Conservation (phyloP, 2,329 filamentous ascomycete species). For the Daldinia sp. region DNA sequence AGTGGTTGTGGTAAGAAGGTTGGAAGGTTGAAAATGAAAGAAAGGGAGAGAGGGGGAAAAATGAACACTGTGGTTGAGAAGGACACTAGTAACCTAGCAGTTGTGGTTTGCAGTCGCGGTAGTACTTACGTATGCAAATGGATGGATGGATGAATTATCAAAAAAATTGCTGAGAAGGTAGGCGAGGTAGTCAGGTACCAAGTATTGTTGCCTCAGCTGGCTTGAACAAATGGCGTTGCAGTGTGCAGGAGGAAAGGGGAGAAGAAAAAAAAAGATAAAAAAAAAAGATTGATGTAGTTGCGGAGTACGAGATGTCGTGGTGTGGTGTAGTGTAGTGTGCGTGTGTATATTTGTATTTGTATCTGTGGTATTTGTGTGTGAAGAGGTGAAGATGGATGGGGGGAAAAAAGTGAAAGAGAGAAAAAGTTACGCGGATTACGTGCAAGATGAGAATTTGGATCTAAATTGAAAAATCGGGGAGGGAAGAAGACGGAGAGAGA, state of each 20-base stretch:
- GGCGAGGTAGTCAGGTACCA: conserved; percentile 6
- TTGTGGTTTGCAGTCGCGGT: conserved; percentile 18
- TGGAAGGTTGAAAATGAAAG: conserved; percentile 14
- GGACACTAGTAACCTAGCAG: conserved; percentile 22
- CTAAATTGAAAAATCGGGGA: conserved; percentile 31
- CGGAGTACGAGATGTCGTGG: not conserved
- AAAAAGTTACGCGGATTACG: conserved; percentile 16
- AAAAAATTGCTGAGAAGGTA: conserved; percentile 8
- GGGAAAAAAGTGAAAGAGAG: conserved; percentile 1
- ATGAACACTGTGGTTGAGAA: conserved; percentile 15
- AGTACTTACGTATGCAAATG: conserved; percentile 22
- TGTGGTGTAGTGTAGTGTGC: not conserved
- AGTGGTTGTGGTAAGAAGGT: conserved; percentile 13
- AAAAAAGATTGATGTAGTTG: conserved; percentile 1
- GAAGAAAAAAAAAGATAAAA: not conserved
- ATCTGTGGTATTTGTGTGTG: not conserved
- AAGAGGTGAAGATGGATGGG: conserved; percentile 11
- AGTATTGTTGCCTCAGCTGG: conserved; percentile 5
- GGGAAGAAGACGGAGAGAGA: conserved; percentile 15
- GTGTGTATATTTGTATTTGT: conserved; percentile 2
- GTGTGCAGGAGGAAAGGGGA: not conserved
- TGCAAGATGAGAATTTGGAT: conserved; percentile 17
- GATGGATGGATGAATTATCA: conserved; percentile 14
- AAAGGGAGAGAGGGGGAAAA: conserved; percentile 17
- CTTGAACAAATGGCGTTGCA: conserved; percentile 8